A percentile compares a stretch with the other conserved stretches of the same genome.
Evolutionary conservation across 495 filamentous ascomycete species (phyloP).

Genomic region (Penicillium taxi): DNA sequence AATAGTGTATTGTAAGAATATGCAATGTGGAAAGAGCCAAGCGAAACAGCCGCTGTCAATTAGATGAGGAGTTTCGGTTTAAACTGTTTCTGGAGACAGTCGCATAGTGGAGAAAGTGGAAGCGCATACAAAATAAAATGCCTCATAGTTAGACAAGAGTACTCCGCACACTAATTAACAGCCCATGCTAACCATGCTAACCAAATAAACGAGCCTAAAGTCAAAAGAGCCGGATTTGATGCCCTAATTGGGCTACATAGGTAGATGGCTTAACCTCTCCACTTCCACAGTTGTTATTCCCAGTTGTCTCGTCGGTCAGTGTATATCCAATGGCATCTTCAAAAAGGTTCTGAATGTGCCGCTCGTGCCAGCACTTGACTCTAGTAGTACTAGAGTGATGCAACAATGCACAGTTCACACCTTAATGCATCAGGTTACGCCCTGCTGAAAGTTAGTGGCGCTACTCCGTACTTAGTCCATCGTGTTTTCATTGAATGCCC

Average conservation of each 20-base stretch:
- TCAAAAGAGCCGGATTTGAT: conserved; percentile 4
- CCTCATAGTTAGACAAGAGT: conserved; percentile 15
- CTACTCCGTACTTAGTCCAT: neutral
- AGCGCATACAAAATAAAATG: conserved; percentile 13
- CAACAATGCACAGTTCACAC: conserved; percentile 26
- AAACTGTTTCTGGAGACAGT: conserved; percentile 6
- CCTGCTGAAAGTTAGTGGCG: neutral
- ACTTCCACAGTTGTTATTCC: conserved; percentile 22
- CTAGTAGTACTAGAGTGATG: conserved; percentile 3
- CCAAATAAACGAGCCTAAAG: conserved; percentile 1
- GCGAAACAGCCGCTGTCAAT: conserved; percentile 12
- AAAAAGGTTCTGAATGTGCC: conserved; percentile 3
- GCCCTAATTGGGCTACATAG: neutral
- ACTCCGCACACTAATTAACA: conserved; percentile 2
- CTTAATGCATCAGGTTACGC: conserved; percentile 13
- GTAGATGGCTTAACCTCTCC: conserved; percentile 4
- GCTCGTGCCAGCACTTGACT: conserved; percentile 3
- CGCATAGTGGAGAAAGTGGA: too few relatives aligned
- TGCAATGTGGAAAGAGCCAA: conserved; percentile 6
- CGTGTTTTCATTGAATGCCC: neutral
- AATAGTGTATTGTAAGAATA: too few relatives aligned
- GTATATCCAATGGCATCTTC: too few relatives aligned
- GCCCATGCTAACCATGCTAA: conserved; percentile 1
- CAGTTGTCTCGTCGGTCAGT: too few relatives aligned
- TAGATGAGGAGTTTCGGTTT: conserved; percentile 4